Evolutionary conservation across 148 eudicot species (phyloP), one percentile per base, ranked within the genome.

Genomic region (Camellia japonica): DNA sequence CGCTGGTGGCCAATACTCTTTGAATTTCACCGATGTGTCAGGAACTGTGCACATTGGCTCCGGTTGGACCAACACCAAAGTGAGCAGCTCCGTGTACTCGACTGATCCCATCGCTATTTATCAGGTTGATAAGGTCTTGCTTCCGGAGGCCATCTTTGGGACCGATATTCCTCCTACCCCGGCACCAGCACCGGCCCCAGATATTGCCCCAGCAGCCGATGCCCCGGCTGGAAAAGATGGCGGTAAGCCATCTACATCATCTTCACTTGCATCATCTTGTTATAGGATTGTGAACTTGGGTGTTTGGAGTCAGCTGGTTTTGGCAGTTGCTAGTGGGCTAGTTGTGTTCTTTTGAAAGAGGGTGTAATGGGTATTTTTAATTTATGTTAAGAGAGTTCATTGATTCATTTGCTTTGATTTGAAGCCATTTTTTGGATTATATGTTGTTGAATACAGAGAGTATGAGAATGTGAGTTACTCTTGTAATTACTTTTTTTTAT

Each of bases 81-180:
- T 95, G 55, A 90, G 89, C 66, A 95, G 97, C 76, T 87, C 90
- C 54, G 97, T 95, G 20, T 81, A 75, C 68, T 80, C 97, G 3
- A 89, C 97, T 56, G 83, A 71, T 9, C 97, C 97, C 2, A 91
- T 89, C 46, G 97, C 95, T 0, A 20, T 95, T 51, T 95, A 93
- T 66, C 90, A 93, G 84, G 84, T 92, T 56, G 86, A 90, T 49
- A 90, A 86, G 74, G 97, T 95, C 55, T 89, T 95, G 7, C 93
- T 95, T n/a, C 99, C 99, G 0, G 93, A 84, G 73, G 93, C 93
- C 1, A 93, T 95, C 73, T 95, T 90, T 19, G 99, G 99, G n/a
- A 92, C 92, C 0, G 97, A 95, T 47, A 92, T 95, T 8, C 99
- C 99, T 6, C 99, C 99, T 6, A 83, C 76, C 15, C 88, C 99